A percentile compares a stretch with the other conserved stretches of the same genome.
These are phyloP conservation scores for Penicillium aurantiogriseum DNA, from an alignment of 2,329 filamentous ascomycete genomes.

Conservation along the genomic window DNA sequence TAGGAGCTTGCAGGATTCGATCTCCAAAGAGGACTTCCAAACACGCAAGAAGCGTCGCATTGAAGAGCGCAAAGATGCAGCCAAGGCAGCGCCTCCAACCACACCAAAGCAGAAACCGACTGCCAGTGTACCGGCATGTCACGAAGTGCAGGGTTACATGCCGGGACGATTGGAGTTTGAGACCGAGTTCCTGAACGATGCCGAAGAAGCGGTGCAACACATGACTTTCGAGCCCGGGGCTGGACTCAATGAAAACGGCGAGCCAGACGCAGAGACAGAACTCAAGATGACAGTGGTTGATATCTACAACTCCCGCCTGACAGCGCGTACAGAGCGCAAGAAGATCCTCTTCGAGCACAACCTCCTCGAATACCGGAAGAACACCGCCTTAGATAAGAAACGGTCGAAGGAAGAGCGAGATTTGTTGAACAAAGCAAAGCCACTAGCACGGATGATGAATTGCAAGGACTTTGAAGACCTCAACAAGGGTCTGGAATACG, in stretches of 20 bases:
- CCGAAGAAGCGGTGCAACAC: constrained; percentile 94
- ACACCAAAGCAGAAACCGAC: constrained; percentile 95
- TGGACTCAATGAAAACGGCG: constrained; percentile 82
- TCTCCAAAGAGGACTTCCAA: constrained; percentile 91
- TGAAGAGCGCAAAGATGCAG: constrained; percentile 82
- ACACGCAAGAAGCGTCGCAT: constrained; percentile 88
- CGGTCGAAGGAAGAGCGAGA: constrained; percentile 93
- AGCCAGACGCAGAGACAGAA: constrained; percentile 93
- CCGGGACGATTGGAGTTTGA: constrained; percentile 95
- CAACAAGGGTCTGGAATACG: constrained; percentile 80
- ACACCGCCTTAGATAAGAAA: constrained; percentile 86
- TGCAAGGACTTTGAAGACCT: constrained; percentile 84
- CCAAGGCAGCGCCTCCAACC: constrained; percentile 77
- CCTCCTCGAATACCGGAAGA: constrained; percentile 89
- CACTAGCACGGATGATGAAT: constrained; percentile 96
- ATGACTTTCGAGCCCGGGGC: constrained; percentile 98
- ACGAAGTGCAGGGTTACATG: constrained; percentile 99
- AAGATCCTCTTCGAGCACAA: constrained; percentile 96
- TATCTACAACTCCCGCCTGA: constrained; percentile 91
- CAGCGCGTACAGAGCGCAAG: constrained; percentile 87
- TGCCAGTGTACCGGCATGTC: constrained; percentile 89
- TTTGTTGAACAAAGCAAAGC: constrained; percentile 87
- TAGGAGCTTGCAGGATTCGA: constrained; percentile 71
- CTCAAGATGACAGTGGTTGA: constrained; percentile 98
- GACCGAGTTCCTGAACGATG: constrained; percentile 95